A percentile compares a stretch with the other conserved stretches of the same genome.
Evolutionary conservation across 768 basidiomycete species (phyloP).

Genomic region (Scleroderma citrinum): DNA sequence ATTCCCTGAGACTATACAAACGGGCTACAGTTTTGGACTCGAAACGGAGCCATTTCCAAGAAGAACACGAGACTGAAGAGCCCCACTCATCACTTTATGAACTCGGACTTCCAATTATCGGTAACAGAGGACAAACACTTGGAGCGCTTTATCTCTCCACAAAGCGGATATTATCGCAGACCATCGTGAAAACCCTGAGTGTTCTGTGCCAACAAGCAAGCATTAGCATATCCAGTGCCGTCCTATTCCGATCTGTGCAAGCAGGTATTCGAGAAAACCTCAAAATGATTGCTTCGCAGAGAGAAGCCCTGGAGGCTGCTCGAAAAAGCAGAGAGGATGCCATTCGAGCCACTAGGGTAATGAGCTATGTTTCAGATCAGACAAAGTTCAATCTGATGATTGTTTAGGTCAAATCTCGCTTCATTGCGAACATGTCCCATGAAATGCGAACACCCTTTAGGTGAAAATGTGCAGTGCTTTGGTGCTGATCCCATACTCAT

Average conservation of each 20-base stretch:
- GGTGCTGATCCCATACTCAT: not conserved
- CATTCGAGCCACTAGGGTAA: constrained; percentile 64
- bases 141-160: constrained; percentile 65
- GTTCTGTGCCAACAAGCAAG: constrained; percentile 69
- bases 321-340: constrained; percentile 68
- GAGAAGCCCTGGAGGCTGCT: constrained; percentile 64
- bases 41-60: constrained; percentile 54
- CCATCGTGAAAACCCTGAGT: constrained; percentile 54
- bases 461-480: constrained; percentile 23
- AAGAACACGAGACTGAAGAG: constrained; percentile 60
- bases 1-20: not conserved
- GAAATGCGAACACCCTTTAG: constrained; percentile 75
- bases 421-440: constrained; percentile 73
- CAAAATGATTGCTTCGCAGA: constrained; percentile 71
- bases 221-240: constrained; percentile 68
- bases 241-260: constrained; percentile 71
- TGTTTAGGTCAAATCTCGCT: constrained; percentile 68
- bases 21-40: constrained; percentile 50
- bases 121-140: constrained; percentile 71
- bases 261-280: constrained; percentile 68
- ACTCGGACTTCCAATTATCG: constrained; percentile 65
- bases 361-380: not conserved
- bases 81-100: constrained; percentile 59
- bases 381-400: not conserved
- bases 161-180: constrained; percentile 57